These are phyloP conservation scores for Begonia fuchsioides DNA, from an alignment of 306 rosid genomes.

Conservation along the genomic window DNA sequence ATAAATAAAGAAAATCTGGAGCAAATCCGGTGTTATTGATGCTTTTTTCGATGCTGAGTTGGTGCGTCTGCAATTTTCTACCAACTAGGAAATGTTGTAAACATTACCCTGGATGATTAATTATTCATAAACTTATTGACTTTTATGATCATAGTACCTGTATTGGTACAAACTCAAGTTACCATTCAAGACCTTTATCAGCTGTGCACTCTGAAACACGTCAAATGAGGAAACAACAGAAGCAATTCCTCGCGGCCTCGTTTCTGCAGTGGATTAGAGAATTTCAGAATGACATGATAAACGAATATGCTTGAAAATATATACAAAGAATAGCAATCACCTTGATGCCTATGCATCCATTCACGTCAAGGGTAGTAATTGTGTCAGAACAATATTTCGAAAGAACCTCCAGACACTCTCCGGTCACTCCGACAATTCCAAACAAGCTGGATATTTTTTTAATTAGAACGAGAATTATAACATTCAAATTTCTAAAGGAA, in stretches of 20 bases:
- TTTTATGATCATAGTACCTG: too few species aligned
- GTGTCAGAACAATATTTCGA: slow-evolving; percentile 43
- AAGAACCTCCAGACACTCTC: slow-evolving; percentile 56
- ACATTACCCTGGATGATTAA: too few species aligned
- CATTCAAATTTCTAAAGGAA: too few species aligned
- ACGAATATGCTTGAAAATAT: not conserved
- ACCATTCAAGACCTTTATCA: slow-evolving; percentile 5
- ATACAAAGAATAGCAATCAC: slow-evolving; percentile 14
- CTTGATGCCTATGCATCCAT: slow-evolving; percentile 84
- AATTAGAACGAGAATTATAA: not conserved
- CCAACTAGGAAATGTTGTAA: too few species aligned
- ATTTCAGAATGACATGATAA: not conserved
- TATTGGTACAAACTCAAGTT: too few species aligned
- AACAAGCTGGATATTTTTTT: slow-evolving; percentile 51
- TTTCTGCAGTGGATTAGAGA: slow-evolving; percentile 27
- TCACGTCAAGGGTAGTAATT: slow-evolving; percentile 71
- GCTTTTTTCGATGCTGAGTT: too few species aligned
- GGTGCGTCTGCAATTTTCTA: too few species aligned
- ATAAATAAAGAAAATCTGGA: too few species aligned
- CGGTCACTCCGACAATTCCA: slow-evolving; percentile 73
- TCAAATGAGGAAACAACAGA: slow-evolving; percentile 50
- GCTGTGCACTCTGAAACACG: slow-evolving; percentile 82
- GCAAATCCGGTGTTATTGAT: too few species aligned
- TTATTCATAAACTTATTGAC: too few species aligned
- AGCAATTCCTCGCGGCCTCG: slow-evolving; percentile 64